phyloP scores from a whole-genome alignment of 2,329 filamentous ascomycete genomes.

The Penicillium oxalicum region DNA sequence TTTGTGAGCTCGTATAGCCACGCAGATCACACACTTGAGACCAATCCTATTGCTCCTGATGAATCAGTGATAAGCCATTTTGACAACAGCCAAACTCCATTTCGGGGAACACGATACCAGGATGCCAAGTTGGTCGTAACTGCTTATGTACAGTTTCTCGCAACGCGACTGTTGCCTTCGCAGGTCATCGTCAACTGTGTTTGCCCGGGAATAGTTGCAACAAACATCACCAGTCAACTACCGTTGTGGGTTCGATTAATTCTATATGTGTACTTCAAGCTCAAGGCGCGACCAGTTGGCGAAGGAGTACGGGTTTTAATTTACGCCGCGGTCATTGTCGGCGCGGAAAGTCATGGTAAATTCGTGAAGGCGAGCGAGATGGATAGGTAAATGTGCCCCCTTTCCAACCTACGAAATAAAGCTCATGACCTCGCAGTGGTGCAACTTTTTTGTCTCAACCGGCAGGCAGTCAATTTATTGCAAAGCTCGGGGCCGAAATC shows the following conservation, averaged over 20 bases:
- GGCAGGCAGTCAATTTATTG: not conserved
- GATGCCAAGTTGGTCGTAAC: slow-evolving; percentile 16
- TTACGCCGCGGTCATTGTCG: slow-evolving; percentile 6
- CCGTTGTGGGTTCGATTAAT: slow-evolving; percentile 9
- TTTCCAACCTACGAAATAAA: too few species aligned
- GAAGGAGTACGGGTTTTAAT: slow-evolving; percentile 9
- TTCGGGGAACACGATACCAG: slow-evolving; percentile 6
- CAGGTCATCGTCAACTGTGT: slow-evolving; percentile 18
- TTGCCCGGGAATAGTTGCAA: slow-evolving; percentile 14
- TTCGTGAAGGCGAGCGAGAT: slow-evolving; percentile 1
- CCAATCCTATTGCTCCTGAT: not conserved
- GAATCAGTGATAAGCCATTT: slow-evolving; percentile 2
- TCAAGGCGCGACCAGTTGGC: not conserved
- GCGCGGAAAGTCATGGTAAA: slow-evolving; percentile 12
- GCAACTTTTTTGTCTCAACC: not conserved
- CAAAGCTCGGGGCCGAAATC: slow-evolving; percentile 3
- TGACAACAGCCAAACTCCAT: slow-evolving; percentile 3
- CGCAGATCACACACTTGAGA: not conserved
- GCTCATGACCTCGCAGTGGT: not conserved
- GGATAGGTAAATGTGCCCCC: not conserved
- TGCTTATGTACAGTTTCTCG: slow-evolving; percentile 13
- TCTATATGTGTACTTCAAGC: slow-evolving; percentile 4
- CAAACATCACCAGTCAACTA: slow-evolving; percentile 3
- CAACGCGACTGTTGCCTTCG: slow-evolving; percentile 1
- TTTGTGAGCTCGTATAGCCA: slow-evolving; percentile 14